These are phyloP conservation scores for Cyclotella choctawhatcheeana DNA, from an alignment of 108 stramenopile species.

Conservation along the genomic window DNA sequence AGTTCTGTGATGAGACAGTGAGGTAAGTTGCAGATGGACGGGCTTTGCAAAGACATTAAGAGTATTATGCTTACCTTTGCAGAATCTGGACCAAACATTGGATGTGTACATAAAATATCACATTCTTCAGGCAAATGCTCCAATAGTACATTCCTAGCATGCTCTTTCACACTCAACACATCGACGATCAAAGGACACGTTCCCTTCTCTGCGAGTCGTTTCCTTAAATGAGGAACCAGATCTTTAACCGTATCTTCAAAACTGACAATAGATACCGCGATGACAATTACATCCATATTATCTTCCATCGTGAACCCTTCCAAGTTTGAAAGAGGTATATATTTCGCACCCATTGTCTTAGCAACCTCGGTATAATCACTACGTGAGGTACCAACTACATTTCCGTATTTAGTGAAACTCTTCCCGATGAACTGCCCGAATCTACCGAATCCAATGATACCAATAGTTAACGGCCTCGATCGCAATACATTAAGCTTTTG, in stretches of 20 bases:
- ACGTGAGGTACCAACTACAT: slow-evolving; percentile 56
- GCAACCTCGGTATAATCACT: slow-evolving; percentile 68
- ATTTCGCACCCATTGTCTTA: slow-evolving; percentile 58
- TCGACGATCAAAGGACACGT: slow-evolving; percentile 91
- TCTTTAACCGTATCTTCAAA: slow-evolving; percentile 75
- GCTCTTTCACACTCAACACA: slow-evolving; percentile 97
- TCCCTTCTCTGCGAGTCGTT: slow-evolving; percentile 43
- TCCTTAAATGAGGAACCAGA: slow-evolving; percentile 44
- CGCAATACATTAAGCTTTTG: slow-evolving; percentile 54
- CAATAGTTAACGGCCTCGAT: slow-evolving; percentile 84
- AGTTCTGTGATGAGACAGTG: slow-evolving; percentile 28
- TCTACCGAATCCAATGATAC: slow-evolving; percentile 93
- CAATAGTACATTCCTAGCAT: slow-evolving; percentile 88
- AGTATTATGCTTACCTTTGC: slow-evolving; percentile 2
- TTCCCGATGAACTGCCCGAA: slow-evolving; percentile 93
- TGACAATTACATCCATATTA: slow-evolving; percentile 83
- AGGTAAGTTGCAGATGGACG: background rate
- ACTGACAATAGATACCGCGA: slow-evolving; percentile 97
- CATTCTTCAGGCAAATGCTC: slow-evolving; percentile 82
- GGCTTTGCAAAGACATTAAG: background rate
- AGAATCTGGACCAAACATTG: slow-evolving; percentile 94
- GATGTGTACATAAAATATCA: slow-evolving; percentile 97
- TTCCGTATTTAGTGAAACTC: slow-evolving; percentile 57
- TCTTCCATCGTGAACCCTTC: slow-evolving; percentile 60
- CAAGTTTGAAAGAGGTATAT: slow-evolving; percentile 58